Evolutionary conservation across 2,329 filamentous ascomycete genomes (phyloP), one percentile per base, ranked within the genome.

Genomic region (Aspergillus sp.): DNA sequence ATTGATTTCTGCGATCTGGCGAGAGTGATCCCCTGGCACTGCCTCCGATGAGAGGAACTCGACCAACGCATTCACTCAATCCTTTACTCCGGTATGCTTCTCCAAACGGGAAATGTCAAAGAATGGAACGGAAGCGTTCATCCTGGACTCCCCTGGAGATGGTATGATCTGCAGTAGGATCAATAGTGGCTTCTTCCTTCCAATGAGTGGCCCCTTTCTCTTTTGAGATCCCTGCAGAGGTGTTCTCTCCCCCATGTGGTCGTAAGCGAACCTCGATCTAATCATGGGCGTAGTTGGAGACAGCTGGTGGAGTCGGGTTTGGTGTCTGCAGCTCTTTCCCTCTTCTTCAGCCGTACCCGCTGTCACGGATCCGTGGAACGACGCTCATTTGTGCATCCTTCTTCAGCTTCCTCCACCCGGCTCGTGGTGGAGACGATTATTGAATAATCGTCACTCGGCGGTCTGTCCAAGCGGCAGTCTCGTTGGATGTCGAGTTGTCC

Each of bases 201-300:
- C 25, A 10, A 10, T 10, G 9, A 29, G 25, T 29, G 25, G 25
- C 25, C 25, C 25, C 25, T 6, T 29, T 29, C 25, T 29, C 25
- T n/a, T n/a, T n/a, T 7, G 25, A 3, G 25, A 6, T 29, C 25
- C 25, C 11, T 29, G 25, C n/a, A n/a, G n/a, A 29, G 25, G 7
- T 36, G 44, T n/a, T 19, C 19, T 14, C 17, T 20, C 20, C 23
- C 32, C 46, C 46, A 48, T 48, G 46, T 48, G 46, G 46, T 20
- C 46, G 34, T 48, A 41, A 48, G 46, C 46, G 34, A 48, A 20
- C 32, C 16, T 6, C 13, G 46, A 38, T 48, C 46, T 31, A 29
- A 31, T 19, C 25, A 31, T 14, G 5, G 23, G 17, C 13, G n/a
- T 16, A 3, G 36, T n/a, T 40, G 36, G 11, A 25, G 1, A 11